Conservation (phyloP, 768 basidiomycete species). For the Lactarius trivialis region DNA sequence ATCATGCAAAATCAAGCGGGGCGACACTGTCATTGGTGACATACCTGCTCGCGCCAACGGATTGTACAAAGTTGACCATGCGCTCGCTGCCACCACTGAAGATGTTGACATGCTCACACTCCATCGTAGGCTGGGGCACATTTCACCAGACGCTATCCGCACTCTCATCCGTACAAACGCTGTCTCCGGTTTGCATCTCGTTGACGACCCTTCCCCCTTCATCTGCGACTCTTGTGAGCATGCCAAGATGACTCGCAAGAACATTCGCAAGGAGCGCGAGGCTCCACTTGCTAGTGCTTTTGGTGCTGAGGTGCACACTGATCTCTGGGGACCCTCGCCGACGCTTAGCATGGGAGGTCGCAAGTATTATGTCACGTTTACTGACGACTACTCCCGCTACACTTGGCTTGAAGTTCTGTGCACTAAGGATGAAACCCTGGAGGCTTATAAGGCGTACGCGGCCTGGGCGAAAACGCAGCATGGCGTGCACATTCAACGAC, state of each 20-base stretch:
- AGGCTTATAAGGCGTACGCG: background rate
- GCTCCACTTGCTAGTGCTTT: too few relatives aligned
- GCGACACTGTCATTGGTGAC: too few relatives aligned
- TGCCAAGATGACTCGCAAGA: background rate
- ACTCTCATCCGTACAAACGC: constrained; percentile 17
- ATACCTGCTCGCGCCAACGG: too few relatives aligned
- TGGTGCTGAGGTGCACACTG: too few relatives aligned
- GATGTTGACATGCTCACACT: too few relatives aligned
- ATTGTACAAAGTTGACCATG: too few relatives aligned
- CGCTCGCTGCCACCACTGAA: too few relatives aligned
- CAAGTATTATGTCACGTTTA: background rate
- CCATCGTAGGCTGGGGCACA: constrained; percentile 40
- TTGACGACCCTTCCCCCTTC: constrained; percentile 12
- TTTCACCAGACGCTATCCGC: constrained; percentile 55
- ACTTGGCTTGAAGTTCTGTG: background rate
- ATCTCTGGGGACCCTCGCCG: too few relatives aligned
- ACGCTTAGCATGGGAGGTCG: too few relatives aligned
- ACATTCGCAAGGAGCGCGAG: background rate
- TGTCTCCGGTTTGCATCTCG: background rate
- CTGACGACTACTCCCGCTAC: constrained; percentile 14
- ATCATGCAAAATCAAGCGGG: too few relatives aligned
- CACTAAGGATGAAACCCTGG: background rate
- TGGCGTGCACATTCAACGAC: background rate
- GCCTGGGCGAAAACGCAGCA: background rate
- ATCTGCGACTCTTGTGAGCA: constrained; percentile 31